Percentiles rank a stretch among this genome's conserved stretches.
Evolutionary conservation across 2,329 filamentous ascomycete species (phyloP).

Genomic region (Aspergillus viridinutans): DNA sequence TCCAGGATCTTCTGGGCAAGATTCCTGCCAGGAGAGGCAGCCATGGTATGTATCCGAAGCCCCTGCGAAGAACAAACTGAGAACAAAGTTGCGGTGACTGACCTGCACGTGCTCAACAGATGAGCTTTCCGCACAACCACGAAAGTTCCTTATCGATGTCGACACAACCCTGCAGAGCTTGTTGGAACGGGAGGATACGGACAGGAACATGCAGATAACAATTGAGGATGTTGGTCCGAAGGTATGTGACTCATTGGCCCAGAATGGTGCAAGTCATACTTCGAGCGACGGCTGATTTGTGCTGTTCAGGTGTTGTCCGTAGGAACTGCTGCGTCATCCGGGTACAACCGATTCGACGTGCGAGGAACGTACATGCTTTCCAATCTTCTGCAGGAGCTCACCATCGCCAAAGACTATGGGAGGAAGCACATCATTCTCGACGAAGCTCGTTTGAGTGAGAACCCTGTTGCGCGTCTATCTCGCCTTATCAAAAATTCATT

Average conservation of each 20-base stretch:
- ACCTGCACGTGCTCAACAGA: constrained; percentile 49
- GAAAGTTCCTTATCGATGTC: constrained; percentile 82
- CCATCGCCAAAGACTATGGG: constrained; percentile 84
- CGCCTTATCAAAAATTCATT: constrained; percentile 86
- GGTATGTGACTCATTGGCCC: constrained; percentile 41
- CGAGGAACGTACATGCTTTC: constrained; percentile 97
- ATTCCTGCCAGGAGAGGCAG: constrained; percentile 39
- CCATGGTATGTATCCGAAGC: constrained; percentile 35
- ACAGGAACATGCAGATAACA: constrained; percentile 93
- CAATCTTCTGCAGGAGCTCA: constrained; percentile 91
- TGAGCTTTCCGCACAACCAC: constrained; percentile 64
- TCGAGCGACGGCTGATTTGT: constrained; percentile 20
- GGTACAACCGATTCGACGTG: constrained; percentile 82
- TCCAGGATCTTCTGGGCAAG: constrained; percentile 32
- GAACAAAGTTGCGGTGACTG: constrained; percentile 3
- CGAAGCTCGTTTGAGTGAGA: constrained; percentile 87
- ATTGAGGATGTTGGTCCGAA: constrained; percentile 95
- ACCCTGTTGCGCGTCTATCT: constrained; percentile 82
- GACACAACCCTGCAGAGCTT: constrained; percentile 76
- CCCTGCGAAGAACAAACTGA: neutral
- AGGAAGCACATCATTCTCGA: constrained; percentile 87
- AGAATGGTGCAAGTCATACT: neutral
- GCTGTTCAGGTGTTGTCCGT: constrained; percentile 68
- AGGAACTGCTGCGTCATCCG: constrained; percentile 79
- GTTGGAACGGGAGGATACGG: constrained; percentile 82